Evolutionary conservation across 2,329 filamentous ascomycete genomes (phyloP).

Genomic region (Arthrobotrys sphaeroides): DNA sequence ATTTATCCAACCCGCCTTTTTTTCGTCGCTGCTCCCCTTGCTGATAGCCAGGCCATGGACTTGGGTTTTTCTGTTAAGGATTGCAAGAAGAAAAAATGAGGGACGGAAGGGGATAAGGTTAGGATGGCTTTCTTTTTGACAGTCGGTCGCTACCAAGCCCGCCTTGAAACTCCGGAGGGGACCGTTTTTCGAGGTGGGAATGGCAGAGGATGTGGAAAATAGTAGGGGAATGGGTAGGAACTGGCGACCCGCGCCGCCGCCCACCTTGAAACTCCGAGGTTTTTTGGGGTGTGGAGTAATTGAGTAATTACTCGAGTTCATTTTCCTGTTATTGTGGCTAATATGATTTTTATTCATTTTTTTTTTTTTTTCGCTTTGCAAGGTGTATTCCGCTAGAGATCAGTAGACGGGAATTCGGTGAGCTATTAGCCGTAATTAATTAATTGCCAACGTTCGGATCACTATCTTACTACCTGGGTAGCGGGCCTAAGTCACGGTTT

Average conservation of each 20-base stretch:
- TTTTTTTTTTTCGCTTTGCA: too few relatives aligned
- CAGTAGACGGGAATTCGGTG: neutral
- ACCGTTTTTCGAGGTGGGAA: too few relatives aligned
- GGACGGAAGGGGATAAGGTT: too few relatives aligned
- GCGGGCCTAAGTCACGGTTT: conserved; percentile 16
- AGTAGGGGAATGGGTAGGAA: neutral
- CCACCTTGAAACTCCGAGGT: conserved; percentile 49
- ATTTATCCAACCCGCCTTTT: conserved; percentile 51
- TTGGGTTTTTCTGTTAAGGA: conserved; percentile 23
- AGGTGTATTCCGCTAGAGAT: conserved; percentile 4
- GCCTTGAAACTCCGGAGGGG: neutral
- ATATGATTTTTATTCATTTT: too few relatives aligned
- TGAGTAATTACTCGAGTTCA: too few relatives aligned
- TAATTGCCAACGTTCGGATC: neutral
- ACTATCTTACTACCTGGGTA: conserved; percentile 2
- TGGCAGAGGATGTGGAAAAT: too few relatives aligned
- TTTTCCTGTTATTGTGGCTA: conserved; percentile 2
- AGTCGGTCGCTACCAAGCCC: neutral
- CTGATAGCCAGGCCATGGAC: conserved; percentile 2
- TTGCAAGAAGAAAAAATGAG: neutral
- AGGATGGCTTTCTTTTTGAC: neutral
- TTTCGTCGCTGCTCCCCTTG: neutral
- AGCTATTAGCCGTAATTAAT: conserved; percentile 22
- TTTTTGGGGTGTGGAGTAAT: neutral
- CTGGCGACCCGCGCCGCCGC: conserved; percentile 12